Conservation (phyloP, 371 early-diverging fungal genomes). For the Syncephalastrum contaminatum region DNA sequence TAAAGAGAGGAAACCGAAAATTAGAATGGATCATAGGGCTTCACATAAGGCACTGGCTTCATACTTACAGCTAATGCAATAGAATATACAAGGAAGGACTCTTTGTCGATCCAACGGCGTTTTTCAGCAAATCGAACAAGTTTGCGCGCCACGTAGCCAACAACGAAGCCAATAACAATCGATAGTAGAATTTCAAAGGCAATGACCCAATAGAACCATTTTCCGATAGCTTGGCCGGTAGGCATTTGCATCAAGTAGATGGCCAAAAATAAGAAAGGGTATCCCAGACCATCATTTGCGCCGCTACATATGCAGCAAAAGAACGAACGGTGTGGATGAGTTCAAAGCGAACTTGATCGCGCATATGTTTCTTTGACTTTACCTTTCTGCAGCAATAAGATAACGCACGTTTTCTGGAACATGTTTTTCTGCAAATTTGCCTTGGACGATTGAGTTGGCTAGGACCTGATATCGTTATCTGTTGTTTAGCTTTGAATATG, state of each 20-base stretch:
- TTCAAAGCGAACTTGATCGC: not conserved
- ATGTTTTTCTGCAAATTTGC: slow-evolving; percentile 89
- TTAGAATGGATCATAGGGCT: not conserved
- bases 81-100: slow-evolving; percentile 85
- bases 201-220: slow-evolving; percentile 73
- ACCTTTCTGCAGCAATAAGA: slow-evolving; percentile 82
- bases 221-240: slow-evolving; percentile 61
- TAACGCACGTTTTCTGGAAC: slow-evolving; percentile 84
- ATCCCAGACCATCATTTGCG: slow-evolving; percentile 83
- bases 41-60: too few relatives aligned
- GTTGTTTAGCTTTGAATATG: not conserved
- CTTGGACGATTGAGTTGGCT: slow-evolving; percentile 91
- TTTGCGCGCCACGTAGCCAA: slow-evolving; percentile 76
- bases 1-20: slow-evolving; percentile 19
- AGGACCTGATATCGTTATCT: slow-evolving; percentile 47
- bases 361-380: not conserved
- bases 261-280: slow-evolving; percentile 85
- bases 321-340: not conserved
- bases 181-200: slow-evolving; percentile 77
- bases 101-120: slow-evolving; percentile 81
- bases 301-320: slow-evolving; percentile 39
- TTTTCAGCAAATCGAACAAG: slow-evolving; percentile 47
- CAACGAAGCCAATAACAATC: slow-evolving; percentile 71
- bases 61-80: slow-evolving; percentile 77
- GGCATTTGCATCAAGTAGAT: slow-evolving; percentile 66